Base-by-base conservation (phyloP, 2,329 filamentous ascomycete species). In the Nothophoma quercina region DNA sequence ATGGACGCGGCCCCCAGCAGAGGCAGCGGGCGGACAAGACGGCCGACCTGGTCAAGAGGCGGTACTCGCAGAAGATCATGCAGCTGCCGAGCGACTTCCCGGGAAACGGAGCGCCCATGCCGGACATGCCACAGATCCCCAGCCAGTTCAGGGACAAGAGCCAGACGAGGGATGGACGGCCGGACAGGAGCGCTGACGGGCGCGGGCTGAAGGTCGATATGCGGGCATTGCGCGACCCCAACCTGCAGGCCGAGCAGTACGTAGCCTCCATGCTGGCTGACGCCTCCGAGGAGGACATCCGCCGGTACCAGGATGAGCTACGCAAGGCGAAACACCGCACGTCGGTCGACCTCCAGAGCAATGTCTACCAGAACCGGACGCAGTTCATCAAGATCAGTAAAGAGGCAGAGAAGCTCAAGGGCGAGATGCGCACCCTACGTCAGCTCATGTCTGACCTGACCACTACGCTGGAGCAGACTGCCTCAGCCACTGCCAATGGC, bases 311-410 rank as follows among this genome's bases (percentile, higher is more conserved):
- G 71, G 81, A 84, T 41, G 86, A 87, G 18, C 79, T 97, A 34
- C 86, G 87, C 59, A 88, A 88, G 64, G 81, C 95, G 50, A 93
- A 93, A 75, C 83, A 84, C 60, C 85, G 90, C 49, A 92, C 91
- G 7, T 88, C 89, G 5, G 83, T 86, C 40, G 93, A 98, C 64
- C 81, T 99, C 18, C 93, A 98, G 75, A 91, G 96, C 70, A 98
- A 93, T 75, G 89, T 99, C 42, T 93, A 96, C 76, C 93, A 97
- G 74, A 99, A 99, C 75, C 87, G 95, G 40, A 96, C 91, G 0
- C 95, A 98, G 69, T 99, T 99, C 71, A 98, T 99, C 81, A 96
- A 96, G 76, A 98, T 99, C 75, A 97, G 93, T 72, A 97, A 98
- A 76, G 95, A 99, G 78, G 95, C 96, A 2, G 95, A 99, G 76